These are phyloP conservation scores for Cryphonectria japonica DNA, from an alignment of 2,329 filamentous ascomycete genomes.

Conservation along the genomic window DNA sequence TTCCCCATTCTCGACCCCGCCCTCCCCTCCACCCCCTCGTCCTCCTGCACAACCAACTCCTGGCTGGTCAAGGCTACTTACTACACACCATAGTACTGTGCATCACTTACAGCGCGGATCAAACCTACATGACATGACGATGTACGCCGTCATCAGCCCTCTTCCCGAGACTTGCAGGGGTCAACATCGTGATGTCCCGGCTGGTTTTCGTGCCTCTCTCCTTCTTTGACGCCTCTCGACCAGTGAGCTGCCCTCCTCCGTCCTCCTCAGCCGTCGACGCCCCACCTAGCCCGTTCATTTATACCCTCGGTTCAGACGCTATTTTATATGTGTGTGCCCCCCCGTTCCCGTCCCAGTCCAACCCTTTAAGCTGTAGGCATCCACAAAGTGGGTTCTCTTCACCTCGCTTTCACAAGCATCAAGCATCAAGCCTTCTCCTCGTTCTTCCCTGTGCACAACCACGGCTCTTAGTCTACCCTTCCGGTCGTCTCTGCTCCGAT, in stretches of 20 bases:
- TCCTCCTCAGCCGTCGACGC: slow-evolving; percentile 35
- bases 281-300: slow-evolving; percentile 36
- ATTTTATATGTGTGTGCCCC: slow-evolving; percentile 33
- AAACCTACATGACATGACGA: slow-evolving; percentile 16
- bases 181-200: slow-evolving; percentile 23
- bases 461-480: slow-evolving; percentile 33
- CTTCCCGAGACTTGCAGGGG: slow-evolving; percentile 28
- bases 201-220: slow-evolving; percentile 28
- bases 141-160: slow-evolving; percentile 15
- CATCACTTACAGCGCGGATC: background rate
- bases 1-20: background rate
- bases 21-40: no score
- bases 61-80: background rate
- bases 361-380: slow-evolving; percentile 1
- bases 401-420: slow-evolving; percentile 38
- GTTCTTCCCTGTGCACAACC: slow-evolving; percentile 37
- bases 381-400: slow-evolving; percentile 34
- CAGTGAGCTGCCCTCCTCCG: slow-evolving; percentile 36
- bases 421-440: slow-evolving; percentile 37
- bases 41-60: background rate
- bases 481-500: slow-evolving; percentile 29
- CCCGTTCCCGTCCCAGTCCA: slow-evolving; percentile 27
- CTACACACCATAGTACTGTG: background rate
- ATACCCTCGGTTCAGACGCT: slow-evolving; percentile 42
- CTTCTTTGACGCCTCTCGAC: slow-evolving; percentile 10